phyloP scores from a whole-genome alignment of 495 filamentous ascomycete genomes.

The Peziza echinospora region DNA sequence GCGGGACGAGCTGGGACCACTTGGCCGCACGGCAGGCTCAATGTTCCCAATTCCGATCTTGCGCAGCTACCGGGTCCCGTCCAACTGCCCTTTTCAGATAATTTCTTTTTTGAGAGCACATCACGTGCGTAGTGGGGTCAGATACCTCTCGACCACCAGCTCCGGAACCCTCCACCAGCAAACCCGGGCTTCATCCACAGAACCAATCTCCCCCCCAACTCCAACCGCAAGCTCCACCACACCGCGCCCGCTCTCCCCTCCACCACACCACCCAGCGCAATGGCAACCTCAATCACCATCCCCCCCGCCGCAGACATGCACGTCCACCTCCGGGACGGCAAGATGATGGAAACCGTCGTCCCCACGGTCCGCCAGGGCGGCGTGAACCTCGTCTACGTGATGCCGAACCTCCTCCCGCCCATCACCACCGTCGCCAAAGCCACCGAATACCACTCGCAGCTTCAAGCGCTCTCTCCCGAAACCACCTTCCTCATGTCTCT shows the following conservation, averaged over 20 bases:
- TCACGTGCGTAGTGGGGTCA: too few species aligned
- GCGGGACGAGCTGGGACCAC: too few species aligned
- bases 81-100: too few species aligned
- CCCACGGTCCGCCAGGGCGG: constrained; percentile 51
- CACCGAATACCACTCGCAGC: constrained; percentile 46
- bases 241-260: neutral
- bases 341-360: constrained; percentile 64
- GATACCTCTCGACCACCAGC: too few species aligned
- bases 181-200: too few species aligned
- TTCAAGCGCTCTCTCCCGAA: constrained; percentile 44
- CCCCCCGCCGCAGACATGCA: constrained; percentile 54
- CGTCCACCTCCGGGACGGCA: constrained; percentile 54
- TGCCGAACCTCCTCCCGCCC: constrained; percentile 43
- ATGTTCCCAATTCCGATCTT: too few species aligned
- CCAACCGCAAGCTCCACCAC: neutral
- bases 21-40: too few species aligned
- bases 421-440: constrained; percentile 53
- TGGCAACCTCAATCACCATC: constrained; percentile 27
- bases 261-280: neutral
- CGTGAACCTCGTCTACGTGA: constrained; percentile 64
- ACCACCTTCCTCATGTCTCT: constrained; percentile 77
- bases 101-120: too few species aligned
- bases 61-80: too few species aligned
- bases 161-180: too few species aligned
- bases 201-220: neutral